Base-by-base conservation (phyloP, 495 filamentous ascomycete species). In the Annulohypoxylon maeteangense region DNA sequence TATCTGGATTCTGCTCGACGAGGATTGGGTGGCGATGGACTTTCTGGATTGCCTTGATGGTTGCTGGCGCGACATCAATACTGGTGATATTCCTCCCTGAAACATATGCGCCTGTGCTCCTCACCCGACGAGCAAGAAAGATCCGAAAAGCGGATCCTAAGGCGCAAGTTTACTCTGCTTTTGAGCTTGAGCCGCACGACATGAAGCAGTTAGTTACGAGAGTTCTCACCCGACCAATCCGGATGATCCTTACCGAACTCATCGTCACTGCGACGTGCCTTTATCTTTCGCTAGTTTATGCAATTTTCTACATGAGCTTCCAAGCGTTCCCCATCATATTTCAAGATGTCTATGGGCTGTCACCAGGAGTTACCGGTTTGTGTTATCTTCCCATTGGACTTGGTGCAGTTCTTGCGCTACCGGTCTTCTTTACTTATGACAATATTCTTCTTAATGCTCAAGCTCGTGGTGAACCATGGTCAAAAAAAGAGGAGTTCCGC, bases 231-330 rank as follows among this genome's bases (percentile, higher is more conserved):
- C 74, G 82, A 4, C 80, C 81, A 3, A 69, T 84, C 11, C 77
- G 80, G 55, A 83, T 83, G 81, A 76, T 82, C 31, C 29, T 80
- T n/a, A 74, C 75, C 18, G 81, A 84, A 70, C 78, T 78, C 22
- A 79, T 83, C 42, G 80, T 93, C 18, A 83, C 87, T 23, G 85
- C 90, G 34, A 87, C 83, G 0, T 91, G 89, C 38, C 77, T 92
- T 8, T 94, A 92, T 77, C 83, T 93, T 1, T 84, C 89, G 0
- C 78, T 92, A 3, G 84, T 88, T 12, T 93, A 93, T 75, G 87
- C 87, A 6, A 90, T 93, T 32, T 93, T 94, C 68, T 93, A 92
- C 76, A 87, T 93, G 72, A 90, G 85, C 65, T 91, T 93, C 68
- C 86, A 90, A 58, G 85, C 87, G 4, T 91, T 86, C 72, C 89